phyloP scores from a whole-genome alignment of 768 basidiomycete genomes.

The Auricularia cornea region DNA sequence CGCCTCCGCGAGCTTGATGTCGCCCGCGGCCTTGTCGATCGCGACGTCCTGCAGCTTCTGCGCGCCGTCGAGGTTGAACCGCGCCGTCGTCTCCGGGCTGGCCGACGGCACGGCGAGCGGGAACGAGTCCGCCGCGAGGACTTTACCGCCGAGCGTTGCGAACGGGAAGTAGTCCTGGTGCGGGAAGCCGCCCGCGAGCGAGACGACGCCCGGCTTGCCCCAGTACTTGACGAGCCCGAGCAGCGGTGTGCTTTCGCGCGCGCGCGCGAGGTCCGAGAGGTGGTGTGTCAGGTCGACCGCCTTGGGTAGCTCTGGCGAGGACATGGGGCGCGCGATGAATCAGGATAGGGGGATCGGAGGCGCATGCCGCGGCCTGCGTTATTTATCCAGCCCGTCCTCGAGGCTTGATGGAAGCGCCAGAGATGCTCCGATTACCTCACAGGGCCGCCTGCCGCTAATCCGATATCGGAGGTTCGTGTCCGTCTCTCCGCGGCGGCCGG shows the following conservation, averaged over 20 bases:
- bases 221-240: constrained; percentile 60
- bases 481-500: background rate
- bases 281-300: constrained; percentile 68
- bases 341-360: background rate
- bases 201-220: constrained; percentile 44
- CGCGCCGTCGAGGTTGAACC: constrained; percentile 23
- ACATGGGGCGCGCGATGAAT: background rate
- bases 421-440: background rate
- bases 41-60: background rate
- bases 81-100: constrained; percentile 35
- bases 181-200: constrained; percentile 64
- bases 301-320: background rate
- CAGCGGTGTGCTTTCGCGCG: constrained; percentile 46
- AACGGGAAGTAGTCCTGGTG: constrained; percentile 65
- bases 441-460: background rate
- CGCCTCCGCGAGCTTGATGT: constrained; percentile 51
- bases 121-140: constrained; percentile 43
- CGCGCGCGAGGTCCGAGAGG: constrained; percentile 44
- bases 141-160: constrained; percentile 47
- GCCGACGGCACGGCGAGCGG: constrained; percentile 24
- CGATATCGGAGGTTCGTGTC: background rate
- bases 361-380: too few relatives aligned
- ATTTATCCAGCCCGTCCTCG: too few relatives aligned
- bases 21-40: constrained; percentile 54
- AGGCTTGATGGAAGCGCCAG: background rate